phyloP scores from a whole-genome alignment of 208 protist species.

The Leishmania lainsoni region DNA sequence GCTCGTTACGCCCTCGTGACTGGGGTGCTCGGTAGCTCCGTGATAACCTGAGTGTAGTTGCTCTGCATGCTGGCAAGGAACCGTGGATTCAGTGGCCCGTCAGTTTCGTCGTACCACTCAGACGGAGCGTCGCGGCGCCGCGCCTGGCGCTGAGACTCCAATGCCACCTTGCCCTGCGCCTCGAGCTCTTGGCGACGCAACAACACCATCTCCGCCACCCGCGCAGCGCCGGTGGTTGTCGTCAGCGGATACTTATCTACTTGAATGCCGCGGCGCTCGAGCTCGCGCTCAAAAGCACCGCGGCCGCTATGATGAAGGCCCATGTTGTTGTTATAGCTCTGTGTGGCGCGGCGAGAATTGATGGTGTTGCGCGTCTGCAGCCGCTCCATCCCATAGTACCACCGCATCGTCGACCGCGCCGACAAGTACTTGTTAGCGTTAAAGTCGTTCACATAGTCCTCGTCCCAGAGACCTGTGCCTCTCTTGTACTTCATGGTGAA shows the following conservation, averaged over 20 bases:
- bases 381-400: conserved; percentile 89
- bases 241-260: conserved; percentile 89
- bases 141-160: conserved; percentile 45
- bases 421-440: conserved; percentile 77
- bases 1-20: neutral
- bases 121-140: conserved; percentile 51
- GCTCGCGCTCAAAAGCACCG: conserved; percentile 87
- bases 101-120: conserved; percentile 81
- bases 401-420: conserved; percentile 76
- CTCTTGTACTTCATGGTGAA: conserved; percentile 91
- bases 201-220: conserved; percentile 86
- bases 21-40: conserved; percentile 38
- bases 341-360: conserved; percentile 58
- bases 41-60: conserved; percentile 74
- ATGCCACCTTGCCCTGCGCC: conserved; percentile 45
- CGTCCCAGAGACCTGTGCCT: conserved; percentile 87
- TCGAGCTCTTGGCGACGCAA: conserved; percentile 81
- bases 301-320: conserved; percentile 86
- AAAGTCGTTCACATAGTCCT: conserved; percentile 93
- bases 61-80: conserved; percentile 78
- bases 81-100: conserved; percentile 83
- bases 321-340: conserved; percentile 88
- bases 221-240: conserved; percentile 75
- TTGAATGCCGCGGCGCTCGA: conserved; percentile 75
- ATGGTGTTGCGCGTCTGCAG: conserved; percentile 70